Percentiles rank a stretch among this genome's conserved stretches.
phyloP scores from a whole-genome alignment of 371 early-diverging fungal species.

The Mucor plumbeus region DNA sequence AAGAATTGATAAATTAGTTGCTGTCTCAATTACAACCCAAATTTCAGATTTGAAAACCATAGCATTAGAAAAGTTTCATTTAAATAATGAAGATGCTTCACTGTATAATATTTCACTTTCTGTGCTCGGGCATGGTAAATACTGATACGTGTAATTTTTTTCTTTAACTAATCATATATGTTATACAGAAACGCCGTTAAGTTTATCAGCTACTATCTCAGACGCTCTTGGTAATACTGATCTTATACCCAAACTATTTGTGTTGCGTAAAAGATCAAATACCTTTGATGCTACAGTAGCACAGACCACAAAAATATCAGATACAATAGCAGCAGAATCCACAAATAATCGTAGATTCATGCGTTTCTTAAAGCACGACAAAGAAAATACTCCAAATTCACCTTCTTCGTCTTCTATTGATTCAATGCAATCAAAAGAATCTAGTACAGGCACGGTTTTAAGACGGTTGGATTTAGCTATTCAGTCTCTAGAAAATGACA shows the following conservation, averaged over 20 bases:
- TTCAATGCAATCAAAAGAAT: background rate
- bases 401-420: background rate
- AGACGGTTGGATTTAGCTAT: conserved; percentile 35
- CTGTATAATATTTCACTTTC: conserved; percentile 26
- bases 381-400: no score
- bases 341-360: conserved; percentile 15
- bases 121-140: conserved; percentile 18
- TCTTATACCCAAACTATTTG: conserved; percentile 37
- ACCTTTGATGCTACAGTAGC: background rate
- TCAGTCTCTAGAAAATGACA: conserved; percentile 32
- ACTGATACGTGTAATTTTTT: background rate
- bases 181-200: conserved; percentile 25
- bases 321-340: background rate
- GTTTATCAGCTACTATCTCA: conserved; percentile 12
- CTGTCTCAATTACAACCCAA: conserved; percentile 32
- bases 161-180: no score
- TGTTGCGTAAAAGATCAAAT: conserved; percentile 30
- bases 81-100: conserved; percentile 22
- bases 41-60: conserved; percentile 41
- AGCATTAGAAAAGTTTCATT: conserved; percentile 56
- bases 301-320: conserved; percentile 1
- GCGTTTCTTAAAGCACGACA: conserved; percentile 17
- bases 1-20: conserved; percentile 52
- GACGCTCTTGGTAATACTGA: conserved; percentile 25
- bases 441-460: conserved; percentile 32